Evolutionary conservation across 805 yeast species (phyloP).

Genomic region (Candida michaelii): DNA sequence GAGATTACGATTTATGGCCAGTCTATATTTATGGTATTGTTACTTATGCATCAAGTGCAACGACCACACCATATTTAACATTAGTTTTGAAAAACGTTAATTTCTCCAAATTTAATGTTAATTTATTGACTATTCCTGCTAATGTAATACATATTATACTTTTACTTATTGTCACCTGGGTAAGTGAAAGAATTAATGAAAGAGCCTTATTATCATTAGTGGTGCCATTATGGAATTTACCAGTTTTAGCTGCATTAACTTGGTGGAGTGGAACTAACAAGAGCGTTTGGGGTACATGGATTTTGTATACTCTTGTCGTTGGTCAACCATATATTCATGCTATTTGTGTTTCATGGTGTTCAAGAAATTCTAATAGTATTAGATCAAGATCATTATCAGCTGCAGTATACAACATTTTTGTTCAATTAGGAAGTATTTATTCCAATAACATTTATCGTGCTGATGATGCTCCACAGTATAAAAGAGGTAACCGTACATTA

Average conservation of each 20-base stretch:
- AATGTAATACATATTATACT: constrained; percentile 31
- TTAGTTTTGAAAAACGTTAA: constrained; percentile 41
- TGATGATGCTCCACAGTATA: constrained; percentile 28
- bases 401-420: constrained; percentile 27
- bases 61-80: constrained; percentile 43
- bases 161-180: constrained; percentile 34
- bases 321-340: constrained; percentile 37
- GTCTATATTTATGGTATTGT: constrained; percentile 36
- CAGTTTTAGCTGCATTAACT: constrained; percentile 30
- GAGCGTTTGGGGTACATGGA: constrained; percentile 44
- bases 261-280: constrained; percentile 44
- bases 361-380: constrained; percentile 26
- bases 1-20: constrained; percentile 29
- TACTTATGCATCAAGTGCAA: constrained; percentile 18
- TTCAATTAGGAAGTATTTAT: constrained; percentile 25
- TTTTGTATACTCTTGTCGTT: constrained; percentile 26
- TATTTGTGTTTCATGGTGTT: constrained; percentile 28
- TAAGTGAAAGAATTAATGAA: constrained; percentile 33
- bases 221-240: constrained; percentile 32
- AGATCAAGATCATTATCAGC: constrained; percentile 28
- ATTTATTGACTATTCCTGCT: constrained; percentile 24
- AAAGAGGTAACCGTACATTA: constrained; percentile 26
- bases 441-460: constrained; percentile 27
- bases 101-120: constrained; percentile 22
- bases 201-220: constrained; percentile 23